Evolutionary conservation across 2,329 filamentous ascomycete genomes (phyloP), one percentile per base, ranked within the genome.

Genomic region (Cryphonectria naterciae): DNA sequence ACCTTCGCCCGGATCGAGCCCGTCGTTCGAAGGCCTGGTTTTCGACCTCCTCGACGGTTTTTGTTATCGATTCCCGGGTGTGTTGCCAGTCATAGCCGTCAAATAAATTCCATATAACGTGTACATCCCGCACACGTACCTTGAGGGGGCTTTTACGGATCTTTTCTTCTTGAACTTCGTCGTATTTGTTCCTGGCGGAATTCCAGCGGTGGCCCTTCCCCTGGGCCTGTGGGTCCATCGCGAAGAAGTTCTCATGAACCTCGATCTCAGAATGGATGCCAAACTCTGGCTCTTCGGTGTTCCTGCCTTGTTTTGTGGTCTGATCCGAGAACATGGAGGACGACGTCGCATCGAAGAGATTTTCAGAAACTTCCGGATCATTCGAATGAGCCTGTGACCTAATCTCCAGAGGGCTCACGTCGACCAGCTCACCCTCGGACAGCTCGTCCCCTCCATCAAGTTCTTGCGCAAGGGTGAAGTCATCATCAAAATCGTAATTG

Each of bases 31-130:
- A 89, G 1, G 94, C 94, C 79, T 91, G 93, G 60, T 86, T 85
- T 80, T 99, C 94, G 1, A 99, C 92, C 68, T 97, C 91, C 71
- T 96, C 90, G 2, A 99, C 94, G 8, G 94, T 94, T 77, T 95
- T 93, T 32, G 91, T 90, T 70, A 99, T 97, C 4, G 92, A 89
- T 73, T 96, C 92, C 60, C 95, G 88, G 0, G 97, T 99, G 60
- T 89, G 88, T 75, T 91, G 88, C 97, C 97, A 99, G 80, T 99
- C 97, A 78, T 97, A 99, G 1, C 96, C 96, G 83, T 99, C 96
- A 80, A 96, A 98, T 1, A 99, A 84, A 77, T 99, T 97, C 96
- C 96, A 99, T 72, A 98, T 98, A 67, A 98, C 84, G 78, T 98
- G 94, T 7, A 97, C 91, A 77, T 98, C 94, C 37, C 93, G 91